Base-by-base conservation (phyloP, 2,329 filamentous ascomycete species). In the Pestalotiopsis sp. region DNA sequence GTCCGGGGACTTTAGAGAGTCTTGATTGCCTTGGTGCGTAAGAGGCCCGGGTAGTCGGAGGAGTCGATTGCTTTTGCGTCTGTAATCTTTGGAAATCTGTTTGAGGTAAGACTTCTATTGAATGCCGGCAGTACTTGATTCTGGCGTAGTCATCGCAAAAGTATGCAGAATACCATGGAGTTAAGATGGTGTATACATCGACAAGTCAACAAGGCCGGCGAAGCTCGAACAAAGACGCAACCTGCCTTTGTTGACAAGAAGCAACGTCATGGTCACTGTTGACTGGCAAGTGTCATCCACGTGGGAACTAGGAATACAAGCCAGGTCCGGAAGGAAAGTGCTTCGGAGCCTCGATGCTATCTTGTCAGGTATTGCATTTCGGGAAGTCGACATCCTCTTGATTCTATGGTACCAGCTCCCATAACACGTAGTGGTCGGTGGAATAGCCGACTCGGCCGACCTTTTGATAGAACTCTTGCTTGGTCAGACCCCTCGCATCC, bases 401-500 rank as follows among this genome's bases (percentile, higher is more conserved):
- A 52, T 20, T 52, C 27, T 49, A 64, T 39, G 61, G 20, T 38
- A 67, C 58, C 57, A 67, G 49, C 41, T 67, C 66, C 66, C 66
- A 67, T 12, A 11, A 7, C 14, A 23, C 59, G 36, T 67, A 67
- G 39, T 23, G n/a, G 14, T 67, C 64, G 82, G 85, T 86, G 45
- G 79, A 80, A 31, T 80, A 81, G 68, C 78, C 81, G 12, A 62
- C 38, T n/a, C 58, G 61, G 39, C 84, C 83, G 3, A 79, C 80
- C 73, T 82, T 84, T 2, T 77, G 72, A 68, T 81, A 87, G 64
- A 73, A 79, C 69, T 88, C 83, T 62, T 82, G 79, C 68, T 82
- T 83, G 17, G 83, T 82, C 39, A 87, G 76, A 4, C 86, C 87
- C 27, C 85, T 79, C 27, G 81, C 85, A 66, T 86, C 83, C 64